phyloP scores from a whole-genome alignment of 176 grass and related monocot species.

The Guadua angustifolia region DNA sequence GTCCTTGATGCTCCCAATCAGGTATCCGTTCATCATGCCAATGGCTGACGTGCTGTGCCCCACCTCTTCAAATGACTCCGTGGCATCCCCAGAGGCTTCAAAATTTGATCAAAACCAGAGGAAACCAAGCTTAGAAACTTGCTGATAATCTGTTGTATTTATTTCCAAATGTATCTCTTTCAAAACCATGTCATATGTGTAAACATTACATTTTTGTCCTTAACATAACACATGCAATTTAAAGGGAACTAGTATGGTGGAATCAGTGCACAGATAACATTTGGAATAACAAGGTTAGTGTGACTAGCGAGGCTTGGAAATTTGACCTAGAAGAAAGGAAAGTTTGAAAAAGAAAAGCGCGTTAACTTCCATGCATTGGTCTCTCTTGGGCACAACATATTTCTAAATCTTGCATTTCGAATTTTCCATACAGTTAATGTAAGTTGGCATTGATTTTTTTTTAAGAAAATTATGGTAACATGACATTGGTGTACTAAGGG shows the following conservation, averaged over 20 bases:
- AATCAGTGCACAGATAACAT: neutral
- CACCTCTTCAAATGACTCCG: slow-evolving; percentile 74
- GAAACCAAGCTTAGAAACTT: slow-evolving; percentile 35
- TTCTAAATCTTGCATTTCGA: neutral
- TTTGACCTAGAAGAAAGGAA: neutral
- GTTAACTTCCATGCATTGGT: neutral
- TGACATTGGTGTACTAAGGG: neutral
- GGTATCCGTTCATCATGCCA: slow-evolving; percentile 71
- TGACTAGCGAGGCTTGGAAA: neutral
- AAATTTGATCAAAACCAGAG: slow-evolving; percentile 9
- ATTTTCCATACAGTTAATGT: neutral
- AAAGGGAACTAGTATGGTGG: neutral
- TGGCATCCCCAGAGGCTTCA: slow-evolving; percentile 78
- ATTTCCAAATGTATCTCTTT: slow-evolving; percentile 20
- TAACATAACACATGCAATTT: neutral
- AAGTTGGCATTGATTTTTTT: neutral
- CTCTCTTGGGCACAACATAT: slow-evolving; percentile 24
- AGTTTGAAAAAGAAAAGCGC: neutral
- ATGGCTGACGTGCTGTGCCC: slow-evolving; percentile 76
- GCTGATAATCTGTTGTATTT: neutral
- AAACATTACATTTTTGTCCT: neutral
- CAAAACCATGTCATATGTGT: neutral
- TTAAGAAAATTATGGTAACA: neutral
- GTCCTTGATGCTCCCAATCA: slow-evolving; percentile 60
- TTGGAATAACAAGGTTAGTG: neutral